A percentile compares a stretch with the other conserved stretches of the same genome.
Conservation (phyloP, 2,329 filamentous ascomycete genomes). For the Ophiognomonia clavigignenti-juglandacearum region DNA sequence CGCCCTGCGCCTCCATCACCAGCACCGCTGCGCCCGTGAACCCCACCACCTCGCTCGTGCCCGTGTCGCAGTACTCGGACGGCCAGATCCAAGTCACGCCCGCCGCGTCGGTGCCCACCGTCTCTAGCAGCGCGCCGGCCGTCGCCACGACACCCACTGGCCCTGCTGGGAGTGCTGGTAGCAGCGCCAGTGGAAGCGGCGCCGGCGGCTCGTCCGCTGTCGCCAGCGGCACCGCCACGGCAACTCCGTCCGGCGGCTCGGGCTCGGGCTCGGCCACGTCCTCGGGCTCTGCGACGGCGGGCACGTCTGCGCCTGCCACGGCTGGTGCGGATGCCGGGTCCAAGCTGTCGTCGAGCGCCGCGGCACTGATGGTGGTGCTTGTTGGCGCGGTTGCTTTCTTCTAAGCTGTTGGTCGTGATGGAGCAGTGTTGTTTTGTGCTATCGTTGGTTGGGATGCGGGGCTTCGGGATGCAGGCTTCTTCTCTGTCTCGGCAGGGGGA, state of each 20-base stretch:
- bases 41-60: constrained; percentile 24
- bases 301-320: constrained; percentile 21
- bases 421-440: too few species aligned
- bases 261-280: constrained; percentile 15
- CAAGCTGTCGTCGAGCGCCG: constrained; percentile 27
- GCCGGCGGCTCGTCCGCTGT: constrained; percentile 13
- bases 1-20: constrained; percentile 36
- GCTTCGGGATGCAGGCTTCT: too few species aligned
- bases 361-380: constrained; percentile 29
- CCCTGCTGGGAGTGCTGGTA: constrained; percentile 17
- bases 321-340: constrained; percentile 28
- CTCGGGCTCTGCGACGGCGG: constrained; percentile 17
- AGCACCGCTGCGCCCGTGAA: constrained; percentile 20
- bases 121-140: constrained; percentile 16
- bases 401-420: too few species aligned
- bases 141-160: constrained; percentile 18
- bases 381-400: constrained; percentile 29
- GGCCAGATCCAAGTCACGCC: constrained; percentile 44
- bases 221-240: constrained; percentile 8
- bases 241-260: too few species aligned
- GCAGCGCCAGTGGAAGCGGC: constrained; percentile 1
- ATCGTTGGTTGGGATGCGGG: too few species aligned
- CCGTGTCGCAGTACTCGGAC: constrained; percentile 40
- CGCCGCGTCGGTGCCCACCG: constrained; percentile 21
- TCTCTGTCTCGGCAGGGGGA: too few species aligned